Conservation (phyloP, 306 rosid genomes). For the Malus orientalis region DNA sequence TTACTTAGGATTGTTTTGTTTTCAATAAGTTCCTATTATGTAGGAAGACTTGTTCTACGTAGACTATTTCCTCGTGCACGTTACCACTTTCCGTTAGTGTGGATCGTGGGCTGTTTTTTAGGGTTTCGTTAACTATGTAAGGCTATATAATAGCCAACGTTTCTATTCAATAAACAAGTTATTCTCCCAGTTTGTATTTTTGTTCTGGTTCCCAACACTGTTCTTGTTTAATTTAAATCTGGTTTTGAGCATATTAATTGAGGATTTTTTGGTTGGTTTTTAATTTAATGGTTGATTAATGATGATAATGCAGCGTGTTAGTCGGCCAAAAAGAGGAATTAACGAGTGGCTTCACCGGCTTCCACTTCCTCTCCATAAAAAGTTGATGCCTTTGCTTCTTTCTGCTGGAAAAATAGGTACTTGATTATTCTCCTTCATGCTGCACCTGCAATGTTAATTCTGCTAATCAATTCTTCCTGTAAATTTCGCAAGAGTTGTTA, state of each 20-base stretch:
- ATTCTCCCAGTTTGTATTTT: no score
- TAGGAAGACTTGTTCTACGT: no score
- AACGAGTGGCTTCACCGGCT: conserved; percentile 81
- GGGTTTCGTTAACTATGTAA: no score
- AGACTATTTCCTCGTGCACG: no score
- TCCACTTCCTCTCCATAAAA: conserved; percentile 65
- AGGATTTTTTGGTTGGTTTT: background rate
- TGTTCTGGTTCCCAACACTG: no score
- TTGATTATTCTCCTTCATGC: background rate
- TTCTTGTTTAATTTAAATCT: background rate
- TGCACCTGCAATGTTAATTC: background rate
- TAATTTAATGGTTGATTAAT: background rate
- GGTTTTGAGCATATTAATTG: background rate
- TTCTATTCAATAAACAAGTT: no score
- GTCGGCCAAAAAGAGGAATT: conserved; percentile 79
- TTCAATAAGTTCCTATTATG: no score
- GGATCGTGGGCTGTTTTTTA: no score
- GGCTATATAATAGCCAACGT: no score
- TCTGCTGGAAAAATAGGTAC: conserved; percentile 38
- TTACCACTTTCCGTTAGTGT: no score
- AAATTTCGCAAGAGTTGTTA: no score
- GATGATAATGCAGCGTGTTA: conserved; percentile 50
- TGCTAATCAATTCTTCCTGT: background rate
- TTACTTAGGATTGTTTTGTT: no score
- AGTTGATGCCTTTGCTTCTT: conserved; percentile 9